These are phyloP conservation scores for Stachybotrys chlorohalonatus DNA, from an alignment of 2,329 filamentous ascomycete genomes.

Conservation along the genomic window DNA sequence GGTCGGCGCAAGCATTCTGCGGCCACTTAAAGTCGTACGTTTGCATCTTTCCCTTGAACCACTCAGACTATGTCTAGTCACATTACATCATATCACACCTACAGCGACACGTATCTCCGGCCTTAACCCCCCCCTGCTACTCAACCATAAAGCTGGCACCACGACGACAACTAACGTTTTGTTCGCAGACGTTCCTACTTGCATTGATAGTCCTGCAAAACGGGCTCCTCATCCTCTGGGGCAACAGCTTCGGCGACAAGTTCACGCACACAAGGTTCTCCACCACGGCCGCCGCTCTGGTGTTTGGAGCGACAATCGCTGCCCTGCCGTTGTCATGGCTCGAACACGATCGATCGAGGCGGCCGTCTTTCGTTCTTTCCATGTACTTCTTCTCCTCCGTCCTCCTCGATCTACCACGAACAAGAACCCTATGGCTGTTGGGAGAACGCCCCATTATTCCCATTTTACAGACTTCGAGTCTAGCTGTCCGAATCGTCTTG, in stretches of 20 bases:
- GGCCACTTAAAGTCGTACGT: constrained; percentile 4
- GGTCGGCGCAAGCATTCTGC: constrained; percentile 1
- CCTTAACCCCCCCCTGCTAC: no score
- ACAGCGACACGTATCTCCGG: no score
- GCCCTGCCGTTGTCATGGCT: constrained; percentile 32
- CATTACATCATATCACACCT: no score
- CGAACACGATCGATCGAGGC: constrained; percentile 34
- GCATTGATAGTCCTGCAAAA: neutral
- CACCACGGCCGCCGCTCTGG: constrained; percentile 5
- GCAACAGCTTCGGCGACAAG: constrained; percentile 1
- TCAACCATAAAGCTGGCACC: no score
- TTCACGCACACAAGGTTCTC: constrained; percentile 2
- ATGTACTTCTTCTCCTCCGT: constrained; percentile 34
- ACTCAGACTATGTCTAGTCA: no score
- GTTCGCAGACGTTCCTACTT: neutral
- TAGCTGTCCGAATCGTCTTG: constrained; percentile 32
- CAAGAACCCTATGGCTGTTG: constrained; percentile 32
- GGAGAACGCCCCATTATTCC: constrained; percentile 26
- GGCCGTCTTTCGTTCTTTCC: constrained; percentile 37
- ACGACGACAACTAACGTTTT: neutral
- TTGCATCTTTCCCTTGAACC: neutral
- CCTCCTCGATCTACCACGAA: constrained; percentile 33
- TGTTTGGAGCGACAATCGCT: constrained; percentile 6
- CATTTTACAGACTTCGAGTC: constrained; percentile 27
- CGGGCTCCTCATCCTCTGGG: constrained; percentile 2